A percentile compares a stretch with the other conserved stretches of the same genome.
Conservation (phyloP, 352 stramenopile genomes). For the Phytophthora boehmeriae region DNA sequence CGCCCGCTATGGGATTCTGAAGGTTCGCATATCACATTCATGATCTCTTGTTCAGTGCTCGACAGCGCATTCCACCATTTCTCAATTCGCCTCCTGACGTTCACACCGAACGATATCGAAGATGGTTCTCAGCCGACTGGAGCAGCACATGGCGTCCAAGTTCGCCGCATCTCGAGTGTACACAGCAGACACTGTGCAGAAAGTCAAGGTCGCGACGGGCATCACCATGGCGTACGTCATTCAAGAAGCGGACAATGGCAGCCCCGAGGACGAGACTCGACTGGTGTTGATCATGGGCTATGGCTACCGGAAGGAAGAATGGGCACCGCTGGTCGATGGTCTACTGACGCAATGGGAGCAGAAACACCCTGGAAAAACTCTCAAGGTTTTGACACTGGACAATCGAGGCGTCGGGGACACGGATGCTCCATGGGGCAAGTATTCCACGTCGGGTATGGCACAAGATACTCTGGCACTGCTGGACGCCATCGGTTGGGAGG, state of each 20-base stretch:
- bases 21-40: too few relatives aligned
- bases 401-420: slow-evolving; percentile 58
- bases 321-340: slow-evolving; percentile 36
- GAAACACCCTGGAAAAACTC: slow-evolving; percentile 15
- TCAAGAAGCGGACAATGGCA: slow-evolving; percentile 17
- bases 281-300: slow-evolving; percentile 59
- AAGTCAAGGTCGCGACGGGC: slow-evolving; percentile 35
- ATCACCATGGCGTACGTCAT: slow-evolving; percentile 57
- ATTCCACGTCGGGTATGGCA: slow-evolving; percentile 67
- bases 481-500: slow-evolving; percentile 54
- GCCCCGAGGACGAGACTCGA: slow-evolving; percentile 19
- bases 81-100: slow-evolving; percentile 6
- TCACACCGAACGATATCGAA: slow-evolving; percentile 2
- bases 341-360: slow-evolving; percentile 38
- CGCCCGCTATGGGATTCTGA: too few relatives aligned
- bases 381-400: slow-evolving; percentile 63
- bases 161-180: slow-evolving; percentile 30
- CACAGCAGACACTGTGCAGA: slow-evolving; percentile 38
- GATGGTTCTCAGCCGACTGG: slow-evolving; percentile 35
- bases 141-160: slow-evolving; percentile 52
- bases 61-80: slow-evolving; percentile 14
- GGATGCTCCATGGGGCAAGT: slow-evolving; percentile 55
- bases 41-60: not conserved
- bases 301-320: slow-evolving; percentile 47
- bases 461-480: slow-evolving; percentile 64